Evolutionary conservation across 2,329 filamentous ascomycete species (phyloP).

Genomic region (Penicillium sp.): DNA sequence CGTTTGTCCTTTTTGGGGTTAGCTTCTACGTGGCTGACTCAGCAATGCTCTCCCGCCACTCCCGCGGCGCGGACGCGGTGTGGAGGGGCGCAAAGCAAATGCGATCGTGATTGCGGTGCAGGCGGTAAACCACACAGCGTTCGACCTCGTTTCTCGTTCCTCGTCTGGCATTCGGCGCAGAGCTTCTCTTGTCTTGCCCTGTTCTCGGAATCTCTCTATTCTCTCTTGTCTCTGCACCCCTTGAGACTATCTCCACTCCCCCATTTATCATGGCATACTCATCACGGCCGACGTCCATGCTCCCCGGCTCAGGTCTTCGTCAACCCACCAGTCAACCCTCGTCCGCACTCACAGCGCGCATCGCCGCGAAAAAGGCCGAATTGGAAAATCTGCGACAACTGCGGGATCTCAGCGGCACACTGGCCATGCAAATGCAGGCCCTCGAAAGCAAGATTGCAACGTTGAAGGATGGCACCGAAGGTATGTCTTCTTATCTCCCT

Average conservation of each 20-base stretch:
- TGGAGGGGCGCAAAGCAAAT: background rate
- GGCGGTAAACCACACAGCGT: no score
- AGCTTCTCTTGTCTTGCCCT: no score
- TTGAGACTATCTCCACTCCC: no score
- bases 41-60: background rate
- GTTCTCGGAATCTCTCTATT: no score
- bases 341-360: constrained; percentile 54
- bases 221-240: no score
- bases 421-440: constrained; percentile 58
- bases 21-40: constrained; percentile 18
- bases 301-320: constrained; percentile 21
- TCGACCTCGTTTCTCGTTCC: no score
- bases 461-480: constrained; percentile 57
- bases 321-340: constrained; percentile 44
- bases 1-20: constrained; percentile 31
- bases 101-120: no score
- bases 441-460: constrained; percentile 57
- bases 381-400: constrained; percentile 57
- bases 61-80: background rate
- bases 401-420: constrained; percentile 55
- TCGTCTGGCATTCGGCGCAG: no score
- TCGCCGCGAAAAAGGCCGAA: constrained; percentile 58
- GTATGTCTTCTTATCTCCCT: constrained; percentile 26
- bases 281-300: constrained; percentile 30
- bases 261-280: constrained; percentile 30